Conservation (phyloP, 73 alveolate genomes). For the Tetrahymena thermophila region DNA sequence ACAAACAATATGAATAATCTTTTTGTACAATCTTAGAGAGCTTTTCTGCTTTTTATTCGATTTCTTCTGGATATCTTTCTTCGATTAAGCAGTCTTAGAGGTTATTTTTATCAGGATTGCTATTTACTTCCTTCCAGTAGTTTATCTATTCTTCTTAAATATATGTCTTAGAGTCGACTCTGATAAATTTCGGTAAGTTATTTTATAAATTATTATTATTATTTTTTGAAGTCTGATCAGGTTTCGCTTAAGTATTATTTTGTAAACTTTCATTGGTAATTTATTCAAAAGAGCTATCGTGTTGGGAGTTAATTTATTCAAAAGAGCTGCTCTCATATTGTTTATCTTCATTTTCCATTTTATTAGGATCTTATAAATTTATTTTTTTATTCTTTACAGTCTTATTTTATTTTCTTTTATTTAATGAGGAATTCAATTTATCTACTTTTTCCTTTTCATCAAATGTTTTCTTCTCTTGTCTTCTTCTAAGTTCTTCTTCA, state of each 20-base stretch:
- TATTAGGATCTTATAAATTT: neutral
- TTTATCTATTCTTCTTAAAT: neutral
- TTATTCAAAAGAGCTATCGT: neutral
- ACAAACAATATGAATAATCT: neutral
- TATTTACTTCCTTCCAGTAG: neutral
- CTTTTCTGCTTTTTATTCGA: neutral
- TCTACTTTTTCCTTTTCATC: neutral
- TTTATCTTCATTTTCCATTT: neutral
- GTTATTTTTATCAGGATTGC: neutral
- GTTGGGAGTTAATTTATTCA: neutral
- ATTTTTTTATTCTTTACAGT: neutral
- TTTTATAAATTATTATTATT: neutral
- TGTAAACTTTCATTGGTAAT: neutral
- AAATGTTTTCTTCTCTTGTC: neutral
- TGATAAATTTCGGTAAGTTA: neutral
- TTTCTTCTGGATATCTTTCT: neutral
- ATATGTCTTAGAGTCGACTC: neutral
- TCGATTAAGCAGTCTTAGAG: neutral
- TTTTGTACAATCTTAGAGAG: neutral
- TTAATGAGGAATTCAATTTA: neutral
- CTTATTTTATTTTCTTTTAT: neutral
- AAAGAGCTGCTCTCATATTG: neutral
- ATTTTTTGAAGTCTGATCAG: neutral
- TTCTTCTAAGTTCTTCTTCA: neutral
- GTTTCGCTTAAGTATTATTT: neutral